Base-by-base conservation (phyloP, 164 flowering plant species). In the Umbellularia californica region DNA sequence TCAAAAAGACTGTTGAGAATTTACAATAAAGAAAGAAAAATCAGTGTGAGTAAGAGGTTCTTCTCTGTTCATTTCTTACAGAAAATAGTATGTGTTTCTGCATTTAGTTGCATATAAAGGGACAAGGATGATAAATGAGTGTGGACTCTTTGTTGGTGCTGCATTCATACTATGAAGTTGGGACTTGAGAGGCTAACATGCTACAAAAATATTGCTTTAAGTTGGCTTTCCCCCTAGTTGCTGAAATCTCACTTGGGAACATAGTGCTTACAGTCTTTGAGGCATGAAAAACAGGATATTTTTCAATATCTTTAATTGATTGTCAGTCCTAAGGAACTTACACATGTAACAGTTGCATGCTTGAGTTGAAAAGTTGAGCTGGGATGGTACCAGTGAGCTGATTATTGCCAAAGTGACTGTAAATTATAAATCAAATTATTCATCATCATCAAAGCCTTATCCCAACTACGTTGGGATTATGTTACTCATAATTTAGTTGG, bases 371-470 rank as follows among this genome's bases (percentile, higher is more conserved):
- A 68, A 95, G 90, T 72, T 80, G 55, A 4, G 79, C 70, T 0
- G 99, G 92, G 70, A 95, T 88, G 70, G 79, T 4, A 75, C 95
- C 97, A 12, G 92, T 87, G 71, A 95, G 93, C 83, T 87, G 81
- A 76, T 93, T 95, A 79, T 89, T 89, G 75, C 88, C 90, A 83
- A 95, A 93, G 83, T 93, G 99, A 82, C 99, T 95, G 92, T 82
- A 84, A 77, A 63, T 58, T 52, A 41, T 7, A 60, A 12, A 50
- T 15, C 14, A 28, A 30, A 13, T 15, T 35, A 30, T 66, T 50
- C 30, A 25, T 60, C 64, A 28, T 13, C n/a, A 14, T 28, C 9
- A 15, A 27, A 12, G 30, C 9, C 15, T 24, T 22, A 25, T 64
- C 17, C 67, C 47, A 41, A 41, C 10, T 7, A 13, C 3, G 5